phyloP scores from a whole-genome alignment of 306 rosid species.

The Benincasa hispida region DNA sequence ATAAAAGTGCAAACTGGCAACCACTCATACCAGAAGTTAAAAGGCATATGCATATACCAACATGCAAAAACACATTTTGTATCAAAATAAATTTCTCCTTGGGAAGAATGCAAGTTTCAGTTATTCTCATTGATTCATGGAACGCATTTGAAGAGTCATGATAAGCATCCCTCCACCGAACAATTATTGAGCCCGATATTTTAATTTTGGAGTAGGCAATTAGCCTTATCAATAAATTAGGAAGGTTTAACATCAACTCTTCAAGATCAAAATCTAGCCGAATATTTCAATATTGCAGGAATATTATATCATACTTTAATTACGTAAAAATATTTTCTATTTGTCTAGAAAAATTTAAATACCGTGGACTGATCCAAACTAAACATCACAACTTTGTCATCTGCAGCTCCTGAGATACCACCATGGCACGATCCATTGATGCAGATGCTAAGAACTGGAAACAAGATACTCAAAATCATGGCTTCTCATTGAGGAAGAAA shows the following conservation, averaged over 20 bases:
- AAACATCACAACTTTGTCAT: slow-evolving; percentile 60
- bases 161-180: not conserved
- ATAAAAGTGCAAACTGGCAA: not conserved
- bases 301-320: not conserved
- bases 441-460: slow-evolving; percentile 65
- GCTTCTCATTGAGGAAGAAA: not conserved
- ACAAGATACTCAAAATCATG: slow-evolving; percentile 10
- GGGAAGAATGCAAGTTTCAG: not conserved
- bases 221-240: not conserved
- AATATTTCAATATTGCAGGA: not conserved
- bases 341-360: slow-evolving; percentile 12
- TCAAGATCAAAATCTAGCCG: not conserved
- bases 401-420: slow-evolving; percentile 86
- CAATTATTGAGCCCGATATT: not conserved
- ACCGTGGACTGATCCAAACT: slow-evolving; percentile 80
- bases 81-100: not conserved
- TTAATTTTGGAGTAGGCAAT: not conserved
- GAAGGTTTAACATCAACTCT: not conserved
- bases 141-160: not conserved
- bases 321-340: not conserved
- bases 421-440: slow-evolving; percentile 67
- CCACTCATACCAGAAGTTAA: not conserved
- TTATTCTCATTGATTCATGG: not conserved
- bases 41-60: not conserved
- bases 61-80: not conserved